Base-by-base conservation (phyloP, 2,329 filamentous ascomycete species). In the Phialemonium atrogriseum region DNA sequence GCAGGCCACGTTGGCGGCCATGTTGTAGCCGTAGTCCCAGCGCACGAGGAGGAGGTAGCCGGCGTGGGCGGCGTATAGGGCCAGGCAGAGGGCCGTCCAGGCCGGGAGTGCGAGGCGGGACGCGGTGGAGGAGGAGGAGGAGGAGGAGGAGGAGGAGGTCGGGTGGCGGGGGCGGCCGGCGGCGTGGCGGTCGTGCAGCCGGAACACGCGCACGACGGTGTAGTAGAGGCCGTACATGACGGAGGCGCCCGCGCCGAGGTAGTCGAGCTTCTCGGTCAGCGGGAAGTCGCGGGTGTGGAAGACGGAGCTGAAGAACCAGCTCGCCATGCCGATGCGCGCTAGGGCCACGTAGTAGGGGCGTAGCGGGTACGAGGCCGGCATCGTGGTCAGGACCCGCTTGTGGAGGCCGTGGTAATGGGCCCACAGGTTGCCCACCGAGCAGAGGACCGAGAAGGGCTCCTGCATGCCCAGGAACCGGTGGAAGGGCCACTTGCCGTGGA, bases 401-500 rank as follows among this genome's bases (percentile, higher is more conserved):
- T 65, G 56, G 43, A 94, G 75, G 37, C 91, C 91, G 45, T 76
- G 60, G 52, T 77, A 73, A 64, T 98, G 91, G 10, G 88, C 89
- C 45, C 80, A 72, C 50, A 91, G 80, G 68, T 98, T 98, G 51
- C 93, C 74, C 31, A 94, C 68, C 43, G 84, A 94, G 69, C 95
- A 98, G 51, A 95, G 66, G 44, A 96, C 89, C 30, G 80, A 87
- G 56, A 88, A 86, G 37, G 89, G 87, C 63, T 98, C 91, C 62
- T 98, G 91, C 66, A 94, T 82, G 55, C 91, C 91, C 33, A 93
- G 60, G 50, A 95, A 72, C 44, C 91, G 84, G 56, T 80, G 69
- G 62, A 98, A 98, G 23, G 91, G 91, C 91, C 91, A 98, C 72
- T 98, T 98, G 19, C 91, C 91, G 64, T 98, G 87, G 67, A 88